Conservation (phyloP, 345 rosid genomes). For the Lagerstroemia speciosa region DNA sequence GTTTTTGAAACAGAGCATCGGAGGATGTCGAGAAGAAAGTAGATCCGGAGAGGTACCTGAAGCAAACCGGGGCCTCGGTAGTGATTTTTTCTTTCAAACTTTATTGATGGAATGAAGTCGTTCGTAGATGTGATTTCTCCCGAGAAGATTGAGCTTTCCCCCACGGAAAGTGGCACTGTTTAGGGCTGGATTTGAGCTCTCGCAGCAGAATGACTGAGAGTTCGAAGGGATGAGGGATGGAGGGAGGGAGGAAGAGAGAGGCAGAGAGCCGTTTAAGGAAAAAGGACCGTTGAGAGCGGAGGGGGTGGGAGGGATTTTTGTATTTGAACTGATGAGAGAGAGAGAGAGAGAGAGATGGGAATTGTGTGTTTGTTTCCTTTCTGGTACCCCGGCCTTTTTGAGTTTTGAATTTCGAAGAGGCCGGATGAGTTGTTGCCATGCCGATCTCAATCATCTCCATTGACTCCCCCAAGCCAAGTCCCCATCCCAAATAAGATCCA, state of each 20-base stretch:
- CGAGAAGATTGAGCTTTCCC: slow-evolving; percentile 1
- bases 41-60: slow-evolving; percentile 19
- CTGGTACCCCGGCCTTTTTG: background rate
- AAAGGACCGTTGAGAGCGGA: slow-evolving; percentile 32
- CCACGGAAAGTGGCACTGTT: background rate
- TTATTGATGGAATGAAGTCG: background rate
- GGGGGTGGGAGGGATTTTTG: too few relatives aligned
- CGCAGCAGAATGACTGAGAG: background rate
- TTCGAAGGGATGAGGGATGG: too few relatives aligned
- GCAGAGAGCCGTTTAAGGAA: slow-evolving; percentile 21
- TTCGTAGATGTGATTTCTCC: background rate
- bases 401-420: slow-evolving; percentile 7
- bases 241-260: slow-evolving; percentile 10
- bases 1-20: background rate
- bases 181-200: slow-evolving; percentile 7
- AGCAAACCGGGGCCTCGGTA: background rate
- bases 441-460: too few relatives aligned
- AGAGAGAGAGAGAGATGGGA: too few relatives aligned
- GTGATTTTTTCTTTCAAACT: background rate
- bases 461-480: too few relatives aligned
- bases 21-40: background rate
- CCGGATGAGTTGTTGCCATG: too few relatives aligned
- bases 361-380: slow-evolving; percentile 11
- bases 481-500: background rate
- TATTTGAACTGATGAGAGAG: too few relatives aligned